Conservation (phyloP, 2,329 filamentous ascomycete genomes). For the Aspergillus fructus region DNA sequence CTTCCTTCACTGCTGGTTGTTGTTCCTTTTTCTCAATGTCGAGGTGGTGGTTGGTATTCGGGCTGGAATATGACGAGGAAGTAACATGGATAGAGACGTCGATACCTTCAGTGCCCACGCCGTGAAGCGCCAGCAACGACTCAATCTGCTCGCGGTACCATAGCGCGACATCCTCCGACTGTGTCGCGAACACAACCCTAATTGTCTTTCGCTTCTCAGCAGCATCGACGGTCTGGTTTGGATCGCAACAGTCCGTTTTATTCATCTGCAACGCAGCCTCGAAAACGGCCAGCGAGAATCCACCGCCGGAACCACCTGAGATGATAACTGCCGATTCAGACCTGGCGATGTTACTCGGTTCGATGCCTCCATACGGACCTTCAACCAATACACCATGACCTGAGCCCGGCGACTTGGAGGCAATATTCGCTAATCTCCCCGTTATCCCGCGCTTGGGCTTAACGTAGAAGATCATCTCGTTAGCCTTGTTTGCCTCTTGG, state of each 20-base stretch:
- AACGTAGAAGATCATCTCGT: conserved; percentile 55
- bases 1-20: neutral
- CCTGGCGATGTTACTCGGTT: conserved; percentile 31
- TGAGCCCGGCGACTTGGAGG: conserved; percentile 35
- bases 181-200: conserved; percentile 16
- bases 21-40: neutral
- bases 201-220: neutral
- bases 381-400: conserved; percentile 53
- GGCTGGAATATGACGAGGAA: neutral
- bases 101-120: neutral
- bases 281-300: conserved; percentile 52
- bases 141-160: conserved; percentile 15
- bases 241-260: neutral
- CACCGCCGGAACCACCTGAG: conserved; percentile 58
- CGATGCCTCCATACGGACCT: conserved; percentile 57
- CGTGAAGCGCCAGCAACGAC: neutral
- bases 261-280: conserved; percentile 35
- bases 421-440: conserved; percentile 43
- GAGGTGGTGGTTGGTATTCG: neutral
- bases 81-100: conserved; percentile 21
- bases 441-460: conserved; percentile 53
- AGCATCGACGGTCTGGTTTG: neutral
- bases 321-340: conserved; percentile 51
- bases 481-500: conserved; percentile 15
- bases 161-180: neutral